Evolutionary conservation across 495 filamentous ascomycete genomes (phyloP).

Genomic region (Neurospora sp.): DNA sequence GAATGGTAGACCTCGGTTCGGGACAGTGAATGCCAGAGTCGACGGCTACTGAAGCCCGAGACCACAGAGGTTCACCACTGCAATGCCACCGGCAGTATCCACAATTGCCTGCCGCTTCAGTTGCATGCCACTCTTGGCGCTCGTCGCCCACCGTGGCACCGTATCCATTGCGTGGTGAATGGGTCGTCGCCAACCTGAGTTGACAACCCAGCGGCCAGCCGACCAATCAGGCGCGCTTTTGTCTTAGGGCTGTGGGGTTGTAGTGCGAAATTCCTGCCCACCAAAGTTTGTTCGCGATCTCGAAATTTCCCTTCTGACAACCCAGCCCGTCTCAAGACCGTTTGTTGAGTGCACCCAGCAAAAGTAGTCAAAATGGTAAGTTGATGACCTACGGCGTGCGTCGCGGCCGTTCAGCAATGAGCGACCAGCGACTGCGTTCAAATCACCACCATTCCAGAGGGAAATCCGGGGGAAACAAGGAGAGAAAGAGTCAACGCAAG

Average conservation of each 20-base stretch:
- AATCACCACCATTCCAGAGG: constrained; percentile 1
- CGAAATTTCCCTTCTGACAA: constrained; percentile 18
- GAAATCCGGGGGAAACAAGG: neutral
- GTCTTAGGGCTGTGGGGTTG: constrained; percentile 28
- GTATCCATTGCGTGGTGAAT: neutral
- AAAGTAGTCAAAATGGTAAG: constrained; percentile 52
- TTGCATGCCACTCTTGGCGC: neutral
- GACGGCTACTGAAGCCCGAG: neutral
- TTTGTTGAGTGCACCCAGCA: constrained; percentile 23
- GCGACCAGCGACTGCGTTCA: neutral
- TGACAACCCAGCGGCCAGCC: neutral
- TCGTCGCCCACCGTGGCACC: neutral
- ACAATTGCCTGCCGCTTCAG: neutral
- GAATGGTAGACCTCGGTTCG: neutral
- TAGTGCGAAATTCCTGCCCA: constrained; percentile 24
- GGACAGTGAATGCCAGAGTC: neutral
- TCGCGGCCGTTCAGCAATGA: neutral
- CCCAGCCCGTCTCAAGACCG: constrained; percentile 23
- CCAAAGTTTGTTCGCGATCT: constrained; percentile 19
- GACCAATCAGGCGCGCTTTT: neutral
- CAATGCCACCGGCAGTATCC: neutral
- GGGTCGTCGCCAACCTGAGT: constrained; percentile 13
- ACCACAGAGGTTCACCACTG: neutral
- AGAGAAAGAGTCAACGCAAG: constrained; percentile 74
- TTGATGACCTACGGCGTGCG: constrained; percentile 15